Evolutionary conservation across 306 rosid species (phyloP).

Genomic region (Cajanus cajan): DNA sequence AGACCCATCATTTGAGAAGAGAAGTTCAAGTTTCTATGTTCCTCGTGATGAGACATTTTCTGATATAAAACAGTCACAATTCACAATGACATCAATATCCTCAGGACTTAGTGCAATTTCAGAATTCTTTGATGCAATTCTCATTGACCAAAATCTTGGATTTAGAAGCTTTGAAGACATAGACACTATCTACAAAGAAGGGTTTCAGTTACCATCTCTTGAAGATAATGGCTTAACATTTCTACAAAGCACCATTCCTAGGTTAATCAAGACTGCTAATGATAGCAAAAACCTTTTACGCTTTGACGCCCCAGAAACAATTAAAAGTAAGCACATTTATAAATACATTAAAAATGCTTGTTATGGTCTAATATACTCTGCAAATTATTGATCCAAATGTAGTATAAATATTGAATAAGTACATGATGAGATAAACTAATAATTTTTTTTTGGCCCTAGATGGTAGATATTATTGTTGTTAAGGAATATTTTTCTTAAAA

Average conservation of each 20-base stretch:
- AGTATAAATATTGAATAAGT: background rate
- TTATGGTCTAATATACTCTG: background rate
- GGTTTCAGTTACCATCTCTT: conserved; percentile 26
- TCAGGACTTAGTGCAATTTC: conserved; percentile 38
- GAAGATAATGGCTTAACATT: background rate
- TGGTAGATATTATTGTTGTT: background rate
- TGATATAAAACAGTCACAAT: conserved; percentile 39
- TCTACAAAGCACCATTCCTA: conserved; percentile 37
- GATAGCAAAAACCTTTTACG: conserved; percentile 36
- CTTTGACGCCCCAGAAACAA: conserved; percentile 49
- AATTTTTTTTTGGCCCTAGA: too few species aligned
- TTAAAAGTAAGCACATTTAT: conserved; percentile 34
- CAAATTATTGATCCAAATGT: background rate
- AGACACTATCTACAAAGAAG: conserved; percentile 50
- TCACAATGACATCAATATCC: conserved; percentile 26
- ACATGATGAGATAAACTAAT: background rate
- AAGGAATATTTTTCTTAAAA: background rate
- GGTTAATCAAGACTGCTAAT: conserved; percentile 26
- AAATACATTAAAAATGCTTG: background rate
- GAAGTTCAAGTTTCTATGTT: conserved; percentile 36
- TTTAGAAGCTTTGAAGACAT: conserved; percentile 46
- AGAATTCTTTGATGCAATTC: conserved; percentile 29
- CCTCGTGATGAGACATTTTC: conserved; percentile 60
- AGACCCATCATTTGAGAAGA: conserved; percentile 51
- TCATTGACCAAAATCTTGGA: conserved; percentile 34